Base-by-base conservation (phyloP, 192 early-diverging fungal species). In the Backusella australiensis region DNA sequence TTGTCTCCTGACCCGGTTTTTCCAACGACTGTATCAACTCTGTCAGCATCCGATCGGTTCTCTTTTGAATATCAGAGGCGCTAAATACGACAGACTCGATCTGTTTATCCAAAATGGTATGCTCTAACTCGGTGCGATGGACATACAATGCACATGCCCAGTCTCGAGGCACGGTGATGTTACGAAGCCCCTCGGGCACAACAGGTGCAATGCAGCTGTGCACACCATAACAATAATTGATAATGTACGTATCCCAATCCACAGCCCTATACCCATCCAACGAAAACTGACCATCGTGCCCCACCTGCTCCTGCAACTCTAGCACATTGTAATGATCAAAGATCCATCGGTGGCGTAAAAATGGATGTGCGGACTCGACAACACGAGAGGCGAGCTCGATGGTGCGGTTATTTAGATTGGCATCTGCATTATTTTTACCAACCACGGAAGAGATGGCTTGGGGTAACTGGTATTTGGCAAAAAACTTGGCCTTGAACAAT, bases 111-210 rank as follows among this genome's bases (percentile, higher is more conserved):
- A 83, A 68, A 32, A 78, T 75, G 1, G 78, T 46, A 19, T 75
- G 72, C 8, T 71, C 52, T 4, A 70, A 23, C 1, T n/a, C 39
- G 9, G 69, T 21, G 15, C 38, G 34, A 34, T 75, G 69, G 1
- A 76, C 74, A 63, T 78, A 77, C 5, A 80, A 46, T 5, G 82
- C 82, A 68, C 82, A 78, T 23, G 77, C 78, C 78, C 82, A 80
- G 17, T 69, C 59, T 9, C 26, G 39, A 34, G 82, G 72, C 1
- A 74, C 21, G 1, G 74, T 77, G 32, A 83, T 63, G 3, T 52
- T 72, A 42, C 82, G 35, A 14, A 72, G 34, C 4, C 78, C 78
- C 2, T 65, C 32, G 1, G 72, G 75, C 11, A 35, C 49, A n/a
- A 21, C 73, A 59, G 75, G 76, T 21, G 69, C 67, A 15, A 83